phyloP scores from a whole-genome alignment of 768 basidiomycete species.

The Thelephora ganbajun region DNA sequence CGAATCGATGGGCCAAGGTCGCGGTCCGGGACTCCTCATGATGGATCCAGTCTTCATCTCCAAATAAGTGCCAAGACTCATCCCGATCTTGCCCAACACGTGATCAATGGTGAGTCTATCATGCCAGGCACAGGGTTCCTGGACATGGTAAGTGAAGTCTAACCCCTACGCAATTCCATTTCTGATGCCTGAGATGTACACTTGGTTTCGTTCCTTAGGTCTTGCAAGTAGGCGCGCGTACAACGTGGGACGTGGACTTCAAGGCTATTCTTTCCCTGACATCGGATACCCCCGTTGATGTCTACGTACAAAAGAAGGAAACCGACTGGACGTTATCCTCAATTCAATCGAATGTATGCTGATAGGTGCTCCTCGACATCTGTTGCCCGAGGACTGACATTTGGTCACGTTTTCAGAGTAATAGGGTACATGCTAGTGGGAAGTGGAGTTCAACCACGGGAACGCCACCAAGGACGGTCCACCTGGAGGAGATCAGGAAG shows the following conservation, averaged over 20 bases:
- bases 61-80: constrained; percentile 23
- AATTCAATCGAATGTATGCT: constrained; percentile 3
- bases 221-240: constrained; percentile 20
- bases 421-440: constrained; percentile 15
- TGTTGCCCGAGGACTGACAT: constrained; percentile 14
- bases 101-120: constrained; percentile 29
- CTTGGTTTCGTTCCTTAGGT: constrained; percentile 11
- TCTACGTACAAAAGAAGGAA: constrained; percentile 11
- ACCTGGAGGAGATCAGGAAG: neutral
- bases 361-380: neutral
- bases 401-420: constrained; percentile 17
- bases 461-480: neutral
- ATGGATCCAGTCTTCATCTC: constrained; percentile 22
- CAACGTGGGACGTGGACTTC: constrained; percentile 15
- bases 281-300: constrained; percentile 9
- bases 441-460: neutral
- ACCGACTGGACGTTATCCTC: constrained; percentile 14
- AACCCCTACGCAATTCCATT: neutral
- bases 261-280: constrained; percentile 13
- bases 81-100: constrained; percentile 28
- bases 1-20: constrained; percentile 6
- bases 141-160: constrained; percentile 19
- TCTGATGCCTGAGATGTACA: neutral
- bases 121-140: constrained; percentile 32
- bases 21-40: constrained; percentile 13